Conservation (phyloP, 2,329 filamentous ascomycete genomes). For the Leptographium lundbergii region DNA sequence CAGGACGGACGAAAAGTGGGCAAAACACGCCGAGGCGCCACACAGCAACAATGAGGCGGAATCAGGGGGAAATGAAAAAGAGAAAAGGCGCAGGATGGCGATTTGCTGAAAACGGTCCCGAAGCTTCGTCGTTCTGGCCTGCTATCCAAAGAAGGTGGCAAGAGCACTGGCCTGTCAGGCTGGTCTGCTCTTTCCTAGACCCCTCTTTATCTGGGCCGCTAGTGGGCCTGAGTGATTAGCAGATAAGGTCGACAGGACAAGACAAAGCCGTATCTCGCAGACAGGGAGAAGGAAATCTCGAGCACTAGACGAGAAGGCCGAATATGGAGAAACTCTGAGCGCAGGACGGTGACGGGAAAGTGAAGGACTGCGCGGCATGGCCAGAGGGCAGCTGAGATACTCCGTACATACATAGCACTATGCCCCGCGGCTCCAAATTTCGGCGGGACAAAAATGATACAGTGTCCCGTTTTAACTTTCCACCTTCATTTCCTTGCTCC, state of each 20-base stretch:
- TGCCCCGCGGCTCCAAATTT: not conserved
- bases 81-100: not conserved
- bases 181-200: not conserved
- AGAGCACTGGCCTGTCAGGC: not conserved
- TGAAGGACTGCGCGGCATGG: not conserved
- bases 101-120: not conserved
- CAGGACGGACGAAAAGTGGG: not conserved
- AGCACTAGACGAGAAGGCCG: not conserved
- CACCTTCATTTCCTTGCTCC: not conserved
- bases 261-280: not conserved
- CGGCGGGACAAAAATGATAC: not conserved
- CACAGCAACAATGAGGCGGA: not conserved
- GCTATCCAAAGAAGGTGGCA: not conserved
- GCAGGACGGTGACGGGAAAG: not conserved
- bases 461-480: not conserved
- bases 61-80: not conserved
- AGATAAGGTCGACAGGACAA: not conserved
- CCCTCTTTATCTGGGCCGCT: conserved; percentile 1
- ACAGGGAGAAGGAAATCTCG: not conserved
- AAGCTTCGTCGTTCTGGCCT: not conserved
- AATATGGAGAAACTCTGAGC: not conserved
- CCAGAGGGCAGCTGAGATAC: not conserved
- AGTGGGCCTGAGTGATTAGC: not conserved
- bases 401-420: too few relatives aligned
- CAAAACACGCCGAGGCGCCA: not conserved